These are phyloP conservation scores for Thymus quinquecostatus DNA, from an alignment of 257 asterid species.

Conservation along the genomic window DNA sequence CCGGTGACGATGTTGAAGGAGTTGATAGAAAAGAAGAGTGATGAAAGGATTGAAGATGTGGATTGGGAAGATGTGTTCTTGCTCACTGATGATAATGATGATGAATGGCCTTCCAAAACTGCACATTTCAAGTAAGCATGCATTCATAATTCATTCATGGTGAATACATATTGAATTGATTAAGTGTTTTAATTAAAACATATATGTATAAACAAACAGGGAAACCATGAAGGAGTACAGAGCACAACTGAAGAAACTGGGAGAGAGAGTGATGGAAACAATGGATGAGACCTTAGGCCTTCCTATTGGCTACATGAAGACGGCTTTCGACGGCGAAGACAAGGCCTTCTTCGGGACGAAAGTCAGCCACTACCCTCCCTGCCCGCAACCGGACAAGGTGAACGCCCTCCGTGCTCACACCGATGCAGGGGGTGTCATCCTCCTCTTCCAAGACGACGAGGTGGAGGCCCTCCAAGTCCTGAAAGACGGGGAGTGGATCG, in stretches of 20 bases:
- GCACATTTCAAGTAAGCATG: slow-evolving; percentile 49
- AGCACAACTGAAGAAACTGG: slow-evolving; percentile 50
- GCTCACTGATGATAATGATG: slow-evolving; percentile 57
- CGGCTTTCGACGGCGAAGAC: slow-evolving; percentile 36
- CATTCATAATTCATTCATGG: too few relatives aligned
- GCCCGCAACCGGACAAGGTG: slow-evolving; percentile 59
- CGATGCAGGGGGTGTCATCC: slow-evolving; percentile 72
- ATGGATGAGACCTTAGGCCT: slow-evolving; percentile 64
- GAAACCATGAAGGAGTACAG: slow-evolving; percentile 68
- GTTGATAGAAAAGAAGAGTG: slow-evolving; percentile 42
- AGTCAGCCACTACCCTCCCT: slow-evolving; percentile 71
- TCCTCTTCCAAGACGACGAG: slow-evolving; percentile 68
- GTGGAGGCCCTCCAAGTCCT: slow-evolving; percentile 66
- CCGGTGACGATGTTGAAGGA: slow-evolving; percentile 51
- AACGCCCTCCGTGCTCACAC: slow-evolving; percentile 74
- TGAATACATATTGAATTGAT: too few relatives aligned
- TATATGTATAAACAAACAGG: slow-evolving; percentile 34
- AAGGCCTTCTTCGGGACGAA: slow-evolving; percentile 69
- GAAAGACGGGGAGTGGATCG: slow-evolving; percentile 52
- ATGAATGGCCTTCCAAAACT: slow-evolving; percentile 64
- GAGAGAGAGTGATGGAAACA: slow-evolving; percentile 52
- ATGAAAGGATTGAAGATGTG: slow-evolving; percentile 39
- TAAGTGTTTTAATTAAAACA: too few relatives aligned
- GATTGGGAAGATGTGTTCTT: slow-evolving; percentile 86
- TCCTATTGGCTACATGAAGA: slow-evolving; percentile 54